Base-by-base conservation (phyloP, 306 rosid genomes). In the Astragalus glycyphyllos region DNA sequence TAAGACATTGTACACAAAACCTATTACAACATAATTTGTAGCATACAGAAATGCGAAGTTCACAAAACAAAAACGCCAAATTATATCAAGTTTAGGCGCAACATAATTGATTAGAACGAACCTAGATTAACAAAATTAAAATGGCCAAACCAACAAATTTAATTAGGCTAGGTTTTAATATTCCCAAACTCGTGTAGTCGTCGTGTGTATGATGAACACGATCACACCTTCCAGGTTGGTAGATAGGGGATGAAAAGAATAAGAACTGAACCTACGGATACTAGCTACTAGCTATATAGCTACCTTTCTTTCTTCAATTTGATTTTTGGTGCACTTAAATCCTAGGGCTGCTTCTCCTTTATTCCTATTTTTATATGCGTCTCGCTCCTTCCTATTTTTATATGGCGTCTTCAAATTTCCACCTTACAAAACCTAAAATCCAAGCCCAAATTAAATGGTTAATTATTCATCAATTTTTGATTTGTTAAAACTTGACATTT, bases 261-360 rank as follows among this genome's bases (percentile, higher is more conserved):
- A 69, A 65, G 82, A 82, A 77, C 76, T 80, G 75, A 74, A 75
- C 68, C 77, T 74, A 69, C 0, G 59, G 47, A 46, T 71, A 71
- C 16, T 47, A 67, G 59, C 16, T 50, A n/a, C n/a, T n/a, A n/a
- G n/a, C n/a, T n/a, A n/a, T n/a, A n/a, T n/a, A n/a, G 61, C 34
- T 46, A 61, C 53, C 73, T 46, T 67, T 59, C 77, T 68, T 73
- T 68, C 74, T 63, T 74, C 63, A 48, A 47, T 15, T 46, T 64
- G 61, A 15, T 31, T 50, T 61, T 68, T 13, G 15, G 51, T 69
- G 86, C 86, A 82, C 86, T 82, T 78, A 82, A 82, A 78, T 74
- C 71, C 50, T 74, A 41, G 83, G 78, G 68, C 68, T 74, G 78
- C 78, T 74, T 78, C 83, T 69, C 78, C 69, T 44, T 82, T 74